A percentile compares a stretch with the other conserved stretches of the same genome.
Conservation (phyloP, 805 yeast species). For the Maudiozyma serrabonitensis region DNA sequence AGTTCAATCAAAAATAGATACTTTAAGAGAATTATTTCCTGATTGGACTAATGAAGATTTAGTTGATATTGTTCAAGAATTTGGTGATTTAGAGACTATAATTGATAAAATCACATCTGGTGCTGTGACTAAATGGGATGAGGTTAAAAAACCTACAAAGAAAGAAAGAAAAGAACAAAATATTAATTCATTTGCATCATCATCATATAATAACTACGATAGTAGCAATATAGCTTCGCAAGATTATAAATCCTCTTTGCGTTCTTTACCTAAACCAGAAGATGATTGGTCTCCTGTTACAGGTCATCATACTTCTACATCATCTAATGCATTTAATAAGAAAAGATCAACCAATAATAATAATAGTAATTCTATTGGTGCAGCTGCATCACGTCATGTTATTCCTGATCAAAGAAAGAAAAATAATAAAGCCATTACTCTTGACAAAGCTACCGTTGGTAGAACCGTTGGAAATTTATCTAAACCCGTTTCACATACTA, state of each 20-base stretch:
- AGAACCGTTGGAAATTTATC: constrained; percentile 10
- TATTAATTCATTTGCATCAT: neutral
- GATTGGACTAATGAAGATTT: constrained; percentile 89
- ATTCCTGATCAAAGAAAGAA: neutral
- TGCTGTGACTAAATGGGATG: constrained; percentile 88
- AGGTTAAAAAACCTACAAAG: constrained; percentile 59
- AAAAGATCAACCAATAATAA: constrained; percentile 8
- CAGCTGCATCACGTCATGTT: neutral
- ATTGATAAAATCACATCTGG: constrained; percentile 84
- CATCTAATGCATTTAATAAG: constrained; percentile 2
- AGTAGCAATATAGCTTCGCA: neutral
- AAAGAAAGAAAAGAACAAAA: constrained; percentile 31
- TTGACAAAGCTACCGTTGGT: constrained; percentile 10
- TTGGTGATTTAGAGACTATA: constrained; percentile 65
- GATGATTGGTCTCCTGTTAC: constrained; percentile 3
- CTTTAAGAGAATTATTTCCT: constrained; percentile 79
- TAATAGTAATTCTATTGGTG: neutral
- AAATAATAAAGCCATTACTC: neutral
- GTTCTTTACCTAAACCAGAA: constrained; percentile 6
- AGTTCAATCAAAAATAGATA: constrained; percentile 34
- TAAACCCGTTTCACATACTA: constrained; percentile 16
- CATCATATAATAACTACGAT: neutral
- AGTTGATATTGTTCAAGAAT: constrained; percentile 61
- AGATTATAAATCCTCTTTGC: neutral
- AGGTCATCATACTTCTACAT: neutral